Base-by-base conservation (phyloP, 129 eudicot species). In the Ambrosia artemisiifolia region DNA sequence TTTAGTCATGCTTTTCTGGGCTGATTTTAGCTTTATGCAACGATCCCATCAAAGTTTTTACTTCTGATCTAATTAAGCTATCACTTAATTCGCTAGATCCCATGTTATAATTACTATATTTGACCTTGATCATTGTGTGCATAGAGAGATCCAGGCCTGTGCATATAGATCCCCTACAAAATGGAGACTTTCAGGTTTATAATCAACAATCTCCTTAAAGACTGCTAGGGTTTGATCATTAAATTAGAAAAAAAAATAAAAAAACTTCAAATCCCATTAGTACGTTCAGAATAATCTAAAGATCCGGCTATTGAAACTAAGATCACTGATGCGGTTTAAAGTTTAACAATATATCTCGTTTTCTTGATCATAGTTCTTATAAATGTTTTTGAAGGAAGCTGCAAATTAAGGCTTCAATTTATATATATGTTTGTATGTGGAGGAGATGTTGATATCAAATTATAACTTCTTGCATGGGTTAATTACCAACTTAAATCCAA, bases 31-130 rank as follows among this genome's bases (percentile, higher is more conserved):
- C 9, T 40, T 60, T n/a, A 46, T 20, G 32, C 33, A 42, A 6
- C 11, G 59, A 69, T 69, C 73, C 20, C n/a, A 32, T 51, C 24
- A 69, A 51, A 46, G 0, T 28, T 32, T 32, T 6, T 9, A 16
- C 17, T 32, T 13, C 46, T 48, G 8, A 24, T 36, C 56, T 3
- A 7, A 9, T 59, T 59, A 59, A 59, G 17, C 40, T 28, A 59
- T 11, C 57, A 66, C 57, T 36, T 11, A 55, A 19, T 55, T 35
- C 7, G 36, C 63, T 38, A 73, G 77, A 62, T 63, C 70, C 60
- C 50, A 47, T 73, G 30, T 48, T 67, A 30, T 54, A 46, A 48
- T 48, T 11, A 67, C 10, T 30, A 34, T 59, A 44, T 13, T 60
- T 32, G 16, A 17, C 19, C 14, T 6, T 46, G 19, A 47, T 28